Evolutionary conservation across 371 early-diverging fungal species (phyloP).

Genomic region (Apophysomyces elegans): DNA sequence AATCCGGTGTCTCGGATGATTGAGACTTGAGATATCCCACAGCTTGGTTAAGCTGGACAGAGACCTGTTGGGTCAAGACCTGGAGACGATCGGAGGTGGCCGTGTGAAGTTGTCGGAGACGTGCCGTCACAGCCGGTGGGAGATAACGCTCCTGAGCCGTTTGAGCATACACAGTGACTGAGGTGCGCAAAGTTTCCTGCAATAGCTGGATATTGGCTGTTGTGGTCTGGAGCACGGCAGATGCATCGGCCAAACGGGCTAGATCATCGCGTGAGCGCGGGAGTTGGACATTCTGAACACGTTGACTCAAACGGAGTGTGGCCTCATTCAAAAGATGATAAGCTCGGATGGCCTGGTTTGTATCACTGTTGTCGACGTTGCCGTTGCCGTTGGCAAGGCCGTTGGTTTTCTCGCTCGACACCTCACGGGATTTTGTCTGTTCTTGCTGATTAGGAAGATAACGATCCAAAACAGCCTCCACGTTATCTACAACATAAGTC

Average conservation of each 20-base stretch:
- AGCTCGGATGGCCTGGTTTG: constrained; percentile 40
- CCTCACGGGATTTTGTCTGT: not conserved
- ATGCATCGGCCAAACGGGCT: constrained; percentile 26
- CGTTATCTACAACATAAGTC: constrained; percentile 42
- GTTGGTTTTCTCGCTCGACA: constrained; percentile 26
- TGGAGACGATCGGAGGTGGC: constrained; percentile 23
- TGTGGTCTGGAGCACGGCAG: constrained; percentile 29
- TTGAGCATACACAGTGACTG: constrained; percentile 32
- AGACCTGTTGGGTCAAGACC: constrained; percentile 32
- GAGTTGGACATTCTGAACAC: constrained; percentile 31
- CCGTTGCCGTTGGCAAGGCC: no score
- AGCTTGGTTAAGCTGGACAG: constrained; percentile 29
- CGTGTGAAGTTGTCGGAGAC: constrained; percentile 28
- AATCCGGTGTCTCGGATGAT: constrained; percentile 50
- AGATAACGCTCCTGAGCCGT: constrained; percentile 33
- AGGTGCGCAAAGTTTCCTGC: constrained; percentile 34
- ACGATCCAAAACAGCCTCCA: constrained; percentile 51
- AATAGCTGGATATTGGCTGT: constrained; percentile 26
- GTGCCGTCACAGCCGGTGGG: constrained; percentile 29
- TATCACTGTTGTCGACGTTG: constrained; percentile 31
- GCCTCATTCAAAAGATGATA: constrained; percentile 38
- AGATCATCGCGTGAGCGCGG: constrained; percentile 31
- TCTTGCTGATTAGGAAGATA: constrained; percentile 48
- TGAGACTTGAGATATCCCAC: constrained; percentile 51
- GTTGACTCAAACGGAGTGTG: constrained; percentile 37